Base-by-base conservation (phyloP, 2,329 filamentous ascomycete species). In the Trichocomaceae sp. region DNA sequence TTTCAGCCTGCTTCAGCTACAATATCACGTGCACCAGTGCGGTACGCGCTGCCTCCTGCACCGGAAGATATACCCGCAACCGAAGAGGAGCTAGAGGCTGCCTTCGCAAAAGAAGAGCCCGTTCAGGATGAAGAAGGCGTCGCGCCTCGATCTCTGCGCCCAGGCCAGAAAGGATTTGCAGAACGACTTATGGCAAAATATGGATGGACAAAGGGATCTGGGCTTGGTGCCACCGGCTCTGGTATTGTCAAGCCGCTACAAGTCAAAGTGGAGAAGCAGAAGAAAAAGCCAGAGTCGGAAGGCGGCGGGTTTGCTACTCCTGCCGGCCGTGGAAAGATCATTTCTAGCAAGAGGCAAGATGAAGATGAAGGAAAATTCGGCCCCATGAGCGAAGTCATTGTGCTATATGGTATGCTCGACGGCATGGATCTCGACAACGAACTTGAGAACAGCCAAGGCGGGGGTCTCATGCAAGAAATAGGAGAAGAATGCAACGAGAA, bases 181-280 rank as follows among this genome's bases (percentile, higher is more conserved):
- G 83, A 90, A 61, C 86, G 90, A 33, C 81, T 97, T 54, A 90
- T 99, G 83, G 82, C 83, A 58, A 97, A 96, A 69, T 93, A 96
- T 73, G 93, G 93, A 54, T 97, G 91, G 88, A 86, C 84, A 35
- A 86, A 91, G 65, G 93, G 93, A 22, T 81, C 86, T 59, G 93
- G 93, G 19, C 82, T 99, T 3, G 93, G 93, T 61, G 90, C 89
- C 15, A 82, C 85, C 59, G 84, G 83, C 31, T 83, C 84, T 22
- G 93, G 93, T 58, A 96, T 99, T 63, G 79, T 89, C 52, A 88
- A 90, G 20, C 88, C 91, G 4, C 76, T 99, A 3, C 83, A 84
- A 47, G 87, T 92, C 23, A 83, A 96, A 63, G 81, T 92, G n/a
- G 86, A 93, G 63, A 95, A 93, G 74, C 81, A 86, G 31, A 88